A percentile compares a stretch with the other conserved stretches of the same genome.
phyloP scores from a whole-genome alignment of 768 basidiomycete species.

The Lentinus brumalis region DNA sequence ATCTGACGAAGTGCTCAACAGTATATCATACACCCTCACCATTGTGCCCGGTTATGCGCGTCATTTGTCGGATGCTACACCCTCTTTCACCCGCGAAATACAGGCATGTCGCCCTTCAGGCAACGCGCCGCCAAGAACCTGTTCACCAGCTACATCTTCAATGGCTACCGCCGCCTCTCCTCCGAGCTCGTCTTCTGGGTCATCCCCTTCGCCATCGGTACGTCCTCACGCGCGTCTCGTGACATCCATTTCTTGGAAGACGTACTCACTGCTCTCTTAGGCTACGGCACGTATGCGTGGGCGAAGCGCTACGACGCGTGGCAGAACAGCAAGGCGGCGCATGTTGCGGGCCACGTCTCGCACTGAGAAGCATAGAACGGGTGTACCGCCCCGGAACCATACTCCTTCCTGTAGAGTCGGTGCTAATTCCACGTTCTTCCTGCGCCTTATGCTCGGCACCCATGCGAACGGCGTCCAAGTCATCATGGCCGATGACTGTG shows the following conservation, averaged over 20 bases:
- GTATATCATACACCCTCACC: no score
- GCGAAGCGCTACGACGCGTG: constrained; percentile 67
- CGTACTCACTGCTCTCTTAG: constrained; percentile 38
- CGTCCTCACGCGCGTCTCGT: constrained; percentile 35
- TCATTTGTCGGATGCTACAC: not conserved
- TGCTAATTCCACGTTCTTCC: constrained; percentile 6
- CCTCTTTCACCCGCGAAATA: not conserved
- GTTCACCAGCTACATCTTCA: constrained; percentile 78
- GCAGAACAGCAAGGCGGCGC: constrained; percentile 83
- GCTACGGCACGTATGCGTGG: constrained; percentile 80
- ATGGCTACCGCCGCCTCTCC: constrained; percentile 78
- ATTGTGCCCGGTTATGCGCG: not conserved
- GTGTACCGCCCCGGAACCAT: not conserved
- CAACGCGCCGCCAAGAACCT: constrained; percentile 72
- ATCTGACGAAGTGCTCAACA: not conserved
- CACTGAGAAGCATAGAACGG: constrained; percentile 11
- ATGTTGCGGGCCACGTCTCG: constrained; percentile 46
- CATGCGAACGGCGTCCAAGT: no score
- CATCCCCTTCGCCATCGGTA: constrained; percentile 77
- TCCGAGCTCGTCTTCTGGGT: constrained; percentile 77
- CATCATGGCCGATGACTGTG: no score
- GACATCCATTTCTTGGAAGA: not conserved
- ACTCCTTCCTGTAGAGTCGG: not conserved
- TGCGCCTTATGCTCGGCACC: not conserved
- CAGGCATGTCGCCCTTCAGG: constrained; percentile 85